Base-by-base conservation (phyloP, 1,284 basidiomycete species). In the Tremellales sp. region DNA sequence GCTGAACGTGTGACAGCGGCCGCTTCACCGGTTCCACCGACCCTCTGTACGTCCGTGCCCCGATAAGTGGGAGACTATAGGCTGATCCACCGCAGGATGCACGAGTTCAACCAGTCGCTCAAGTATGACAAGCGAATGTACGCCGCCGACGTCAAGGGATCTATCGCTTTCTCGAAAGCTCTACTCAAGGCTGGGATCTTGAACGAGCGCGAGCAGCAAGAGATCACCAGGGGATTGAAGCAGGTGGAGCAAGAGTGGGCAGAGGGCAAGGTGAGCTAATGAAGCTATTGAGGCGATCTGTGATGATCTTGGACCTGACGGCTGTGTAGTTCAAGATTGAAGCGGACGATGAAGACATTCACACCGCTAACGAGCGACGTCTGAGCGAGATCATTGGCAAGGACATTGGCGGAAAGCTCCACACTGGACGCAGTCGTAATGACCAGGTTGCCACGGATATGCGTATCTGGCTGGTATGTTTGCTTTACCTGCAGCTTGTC, bases 381-480 rank as follows among this genome's bases (percentile, higher is more conserved):
- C 75, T 98, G 60, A 89, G 85, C 58, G 94, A 98, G 77, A 76
- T 97, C 52, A 90, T 98, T 52, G 94, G 94, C 0, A 79, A 86
- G 19, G 73, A 74, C 46, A 81, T 93, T 10, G 89, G 88, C 21
- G 91, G 91, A 7, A 96, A 94, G 74, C 78, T 97, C 37, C 94
- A 98, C 72, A 98, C 96, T 0, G 96, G 94, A 33, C 84, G 94
- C 50, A 93, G 89, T 52, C 82, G 94, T 48, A 98, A 98, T 73
- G 94, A 98, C 72, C 94, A 98, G 74, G 93, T 97, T 53, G 92
- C 92, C 4, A 98, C 94, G 3, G 94, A 98, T 70, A 89, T 97
- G 87, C 85, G 94, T 17, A 75, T 98, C 17, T 98, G 94, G 94
- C 80, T 98, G 27, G 65, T 68, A 35, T 61, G 65, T 60, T 23